phyloP scores from a whole-genome alignment of 352 stramenopile species.

The Pythium volutum region DNA sequence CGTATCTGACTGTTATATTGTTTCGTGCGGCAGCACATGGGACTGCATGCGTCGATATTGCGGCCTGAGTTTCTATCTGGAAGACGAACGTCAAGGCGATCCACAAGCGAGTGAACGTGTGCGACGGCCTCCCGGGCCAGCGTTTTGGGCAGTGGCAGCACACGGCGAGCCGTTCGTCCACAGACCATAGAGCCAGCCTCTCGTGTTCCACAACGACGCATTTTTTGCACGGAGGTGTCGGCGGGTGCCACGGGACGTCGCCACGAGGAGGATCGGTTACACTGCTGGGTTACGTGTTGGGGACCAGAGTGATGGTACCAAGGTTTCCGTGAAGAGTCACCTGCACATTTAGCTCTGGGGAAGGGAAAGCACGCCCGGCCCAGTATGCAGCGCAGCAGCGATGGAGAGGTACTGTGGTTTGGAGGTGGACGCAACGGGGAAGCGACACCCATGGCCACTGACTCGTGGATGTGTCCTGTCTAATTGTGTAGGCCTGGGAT shows the following conservation, averaged over 20 bases:
- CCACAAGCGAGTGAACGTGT: no score
- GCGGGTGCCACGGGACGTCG: background rate
- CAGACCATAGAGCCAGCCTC: no score
- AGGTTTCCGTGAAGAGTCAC: constrained; percentile 17
- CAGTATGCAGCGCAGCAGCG: constrained; percentile 9
- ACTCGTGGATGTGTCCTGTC: background rate
- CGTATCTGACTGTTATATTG: background rate
- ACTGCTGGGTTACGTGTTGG: background rate
- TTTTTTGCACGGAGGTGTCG: no score
- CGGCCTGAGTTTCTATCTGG: no score
- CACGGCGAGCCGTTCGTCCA: no score
- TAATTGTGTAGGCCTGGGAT: constrained; percentile 2
- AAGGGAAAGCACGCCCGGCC: background rate
- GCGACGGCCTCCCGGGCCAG: no score
- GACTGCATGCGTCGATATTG: no score
- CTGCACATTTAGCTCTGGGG: background rate
- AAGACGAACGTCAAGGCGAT: no score
- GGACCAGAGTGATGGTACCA: constrained; percentile 16
- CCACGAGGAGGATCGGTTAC: background rate
- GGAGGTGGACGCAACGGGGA: background rate
- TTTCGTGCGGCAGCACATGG: no score
- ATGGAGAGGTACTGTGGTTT: constrained; percentile 16
- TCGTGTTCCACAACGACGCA: no score
- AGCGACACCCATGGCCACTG: background rate
- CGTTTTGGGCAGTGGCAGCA: no score